Base-by-base conservation (phyloP, 108 stramenopile species). In the Nannochloropsis salina region DNA sequence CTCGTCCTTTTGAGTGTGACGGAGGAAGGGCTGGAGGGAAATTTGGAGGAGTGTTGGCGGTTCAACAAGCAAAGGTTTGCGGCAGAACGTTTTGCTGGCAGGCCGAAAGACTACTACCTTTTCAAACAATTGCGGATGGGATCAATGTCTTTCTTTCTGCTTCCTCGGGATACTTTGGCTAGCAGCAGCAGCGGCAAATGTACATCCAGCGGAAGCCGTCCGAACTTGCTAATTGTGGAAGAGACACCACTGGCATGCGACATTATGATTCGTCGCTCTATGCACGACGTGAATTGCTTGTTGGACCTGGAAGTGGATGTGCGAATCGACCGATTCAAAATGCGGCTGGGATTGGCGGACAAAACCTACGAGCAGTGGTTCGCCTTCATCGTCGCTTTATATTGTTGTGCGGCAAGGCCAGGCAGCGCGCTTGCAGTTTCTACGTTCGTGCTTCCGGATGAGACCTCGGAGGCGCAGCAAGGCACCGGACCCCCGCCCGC, bases 91-190 rank as follows among this genome's bases (percentile, higher is more conserved):
- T n/a, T 15, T n/a, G 20, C 20, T 15, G n/a, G 6, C 3, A 74
- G n/a, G 8, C 61, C 61, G 8, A 74, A 74, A n/a, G 61, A 74
- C n/a, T 74, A 74, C 61, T 74, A n/a, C 61, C n/a, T 74, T 15
- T 74, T 74, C n/a, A 74, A 74, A n/a, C 61, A 74, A n/a, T 74
- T 74, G 8, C 15, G 61, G 61, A n/a, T 74, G 61, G 61, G n/a
- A n/a, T 74, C 61, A n/a, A 15, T 74, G 6, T 74, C 61, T 8
- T 3, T 74, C 61, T 74, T 74, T 74, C n/a, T 74, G 61, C n/a
- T 74, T 15, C 61, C 61, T 15, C 61, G 61, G n/a, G 61, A 8
- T n/a, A 74, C 15, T n/a, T 15, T 15, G 20, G n/a, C 20, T 3
- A 31, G 31, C 31, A 51, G 47, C 15, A 51, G 47, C 47, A 74